Percentiles rank a stretch among this genome's conserved stretches.
Evolutionary conservation across 2,329 filamentous ascomycete genomes (phyloP).

Genomic region (Alternaria incomplexa): DNA sequence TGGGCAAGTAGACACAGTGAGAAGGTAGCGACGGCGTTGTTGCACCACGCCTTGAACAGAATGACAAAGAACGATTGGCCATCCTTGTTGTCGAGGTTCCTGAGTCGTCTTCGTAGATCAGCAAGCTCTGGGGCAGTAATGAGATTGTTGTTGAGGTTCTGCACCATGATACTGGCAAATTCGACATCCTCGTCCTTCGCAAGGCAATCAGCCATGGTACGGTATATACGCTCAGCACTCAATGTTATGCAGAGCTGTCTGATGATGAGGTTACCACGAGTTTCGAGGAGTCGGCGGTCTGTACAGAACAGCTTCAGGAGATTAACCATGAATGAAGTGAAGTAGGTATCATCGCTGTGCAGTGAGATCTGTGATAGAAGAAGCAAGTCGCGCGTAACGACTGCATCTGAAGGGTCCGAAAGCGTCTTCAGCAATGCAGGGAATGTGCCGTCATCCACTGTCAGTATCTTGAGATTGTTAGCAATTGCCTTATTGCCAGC

Average conservation of each 20-base stretch:
- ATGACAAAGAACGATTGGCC: slow-evolving; percentile 95
- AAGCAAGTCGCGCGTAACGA: slow-evolving; percentile 93
- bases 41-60: slow-evolving; percentile 95
- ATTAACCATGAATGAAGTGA: slow-evolving; percentile 98
- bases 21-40: slow-evolving; percentile 97
- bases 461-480: slow-evolving; percentile 60
- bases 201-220: slow-evolving; percentile 92
- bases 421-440: slow-evolving; percentile 94
- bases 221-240: slow-evolving; percentile 93
- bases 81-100: slow-evolving; percentile 92
- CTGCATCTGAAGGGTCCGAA: slow-evolving; percentile 92
- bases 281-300: slow-evolving; percentile 88
- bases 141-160: slow-evolving; percentile 98
- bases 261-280: slow-evolving; percentile 93
- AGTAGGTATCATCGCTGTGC: slow-evolving; percentile 97
- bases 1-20: slow-evolving; percentile 94
- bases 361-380: slow-evolving; percentile 94
- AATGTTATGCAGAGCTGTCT: slow-evolving; percentile 91
- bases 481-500: background rate
- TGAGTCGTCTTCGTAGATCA: slow-evolving; percentile 85
- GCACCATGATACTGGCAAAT: slow-evolving; percentile 99
- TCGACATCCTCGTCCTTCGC: slow-evolving; percentile 98
- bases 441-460: slow-evolving; percentile 97
- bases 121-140: slow-evolving; percentile 95
- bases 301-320: slow-evolving; percentile 94